These are phyloP conservation scores for Acorus calamus DNA, from an alignment of 106 monocot species.

Conservation along the genomic window DNA sequence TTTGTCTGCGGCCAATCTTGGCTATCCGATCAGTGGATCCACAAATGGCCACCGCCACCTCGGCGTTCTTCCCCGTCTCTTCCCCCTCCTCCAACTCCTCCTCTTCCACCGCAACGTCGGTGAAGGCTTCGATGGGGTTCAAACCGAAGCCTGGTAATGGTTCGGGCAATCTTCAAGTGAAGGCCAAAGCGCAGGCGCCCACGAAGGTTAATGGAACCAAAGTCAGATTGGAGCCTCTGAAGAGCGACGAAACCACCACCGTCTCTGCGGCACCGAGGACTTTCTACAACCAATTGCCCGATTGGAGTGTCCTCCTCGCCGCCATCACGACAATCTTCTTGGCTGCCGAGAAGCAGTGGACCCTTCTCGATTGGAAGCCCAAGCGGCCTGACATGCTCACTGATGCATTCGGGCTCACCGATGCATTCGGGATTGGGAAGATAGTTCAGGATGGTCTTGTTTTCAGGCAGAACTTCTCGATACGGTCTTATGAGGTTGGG, in stretches of 20 bases:
- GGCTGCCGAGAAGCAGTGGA: slow-evolving; percentile 87
- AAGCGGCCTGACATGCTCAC: slow-evolving; percentile 77
- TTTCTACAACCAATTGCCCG: slow-evolving; percentile 85
- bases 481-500: slow-evolving; percentile 89
- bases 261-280: slow-evolving; percentile 42
- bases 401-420: slow-evolving; percentile 37
- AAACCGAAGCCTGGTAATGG: neutral
- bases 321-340: slow-evolving; percentile 80
- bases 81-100: slow-evolving; percentile 25
- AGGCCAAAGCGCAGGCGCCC: slow-evolving; percentile 42
- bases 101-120: slow-evolving; percentile 12
- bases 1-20: neutral
- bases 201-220: slow-evolving; percentile 58
- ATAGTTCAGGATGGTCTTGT: slow-evolving; percentile 58
- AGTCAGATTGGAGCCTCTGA: slow-evolving; percentile 19
- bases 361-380: slow-evolving; percentile 76
- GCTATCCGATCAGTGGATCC: slow-evolving; percentile 10
- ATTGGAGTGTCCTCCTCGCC: slow-evolving; percentile 83
- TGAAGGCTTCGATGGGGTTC: slow-evolving; percentile 13
- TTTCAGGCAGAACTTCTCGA: slow-evolving; percentile 79
- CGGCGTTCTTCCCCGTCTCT: slow-evolving; percentile 42
- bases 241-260: slow-evolving; percentile 21
- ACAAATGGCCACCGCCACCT: slow-evolving; percentile 28
- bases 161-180: slow-evolving; percentile 13
- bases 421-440: slow-evolving; percentile 20